Evolutionary conservation across 2,329 filamentous ascomycete species (phyloP), one percentile per base, ranked within the genome.

Genomic region (Chaetothyriales sp.): DNA sequence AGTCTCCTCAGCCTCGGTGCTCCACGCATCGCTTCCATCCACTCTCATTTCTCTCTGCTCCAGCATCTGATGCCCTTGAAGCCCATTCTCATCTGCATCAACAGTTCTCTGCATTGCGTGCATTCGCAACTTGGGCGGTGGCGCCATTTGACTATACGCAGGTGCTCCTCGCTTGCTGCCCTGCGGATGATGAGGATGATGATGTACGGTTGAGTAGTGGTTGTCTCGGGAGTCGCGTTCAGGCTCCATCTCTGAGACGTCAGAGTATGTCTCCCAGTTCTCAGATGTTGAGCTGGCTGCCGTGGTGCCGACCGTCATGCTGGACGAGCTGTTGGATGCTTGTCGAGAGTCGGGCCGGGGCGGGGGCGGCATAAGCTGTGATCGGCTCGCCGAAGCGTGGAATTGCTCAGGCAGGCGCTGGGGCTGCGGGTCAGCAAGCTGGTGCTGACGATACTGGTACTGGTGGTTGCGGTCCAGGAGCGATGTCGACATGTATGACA

Each of bases 221-320:
- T 80, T 76, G 55, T 92, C 86, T 3, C 82, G 82, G 0, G 78
- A 78, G 64, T 95, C 89, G 20, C 73, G 72, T 64, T 90, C 86
- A 0, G 77, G 75, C 61, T 88, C 85, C 0, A 83, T 80, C 62
- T 88, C 83, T 55, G 84, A 88, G 58, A 77, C 81, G 65, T 94
- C 87, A 61, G 92, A 89, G 62, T 92, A 97, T 8, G 89, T 95
- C 69, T 97, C 90, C 90, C 90, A 97, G 66, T 97, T 97, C 69
- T 97, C 90, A 2, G 87, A 94, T 1, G 86, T 87, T 4, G 86
- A 88, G 4, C 20, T 47, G 10, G 46, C 46, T 19, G 76, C 76
- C 1, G 85, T 87, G n/a, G 71, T 71, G 19, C 73, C 69, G 2
- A 72, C 71, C 1, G 58, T 61, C 55, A 61, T 52, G 48, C 60